phyloP scores from a whole-genome alignment of 75 land plant species.

The Isoetes taiwanensis region DNA sequence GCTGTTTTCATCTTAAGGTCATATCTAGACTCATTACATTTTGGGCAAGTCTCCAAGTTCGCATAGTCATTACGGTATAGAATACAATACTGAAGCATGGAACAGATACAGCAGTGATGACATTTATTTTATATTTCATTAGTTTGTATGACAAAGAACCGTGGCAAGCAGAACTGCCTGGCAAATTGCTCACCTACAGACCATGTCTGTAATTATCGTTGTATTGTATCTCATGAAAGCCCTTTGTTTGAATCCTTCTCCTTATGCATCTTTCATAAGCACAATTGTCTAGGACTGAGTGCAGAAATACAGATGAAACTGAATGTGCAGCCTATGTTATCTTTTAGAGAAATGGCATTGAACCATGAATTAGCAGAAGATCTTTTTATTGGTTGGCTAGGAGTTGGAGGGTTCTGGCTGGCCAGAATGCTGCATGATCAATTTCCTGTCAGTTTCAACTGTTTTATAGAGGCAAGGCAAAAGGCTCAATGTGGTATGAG shows the following conservation, averaged over 20 bases:
- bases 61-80: too few relatives aligned
- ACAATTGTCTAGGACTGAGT: slow-evolving; percentile 73
- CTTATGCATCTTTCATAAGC: slow-evolving; percentile 77
- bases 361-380: slow-evolving; percentile 78
- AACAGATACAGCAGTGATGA: slow-evolving; percentile 66
- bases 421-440: slow-evolving; percentile 96
- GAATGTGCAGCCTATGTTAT: slow-evolving; percentile 44
- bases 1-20: too few relatives aligned
- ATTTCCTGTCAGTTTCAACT: slow-evolving; percentile 90
- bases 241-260: slow-evolving; percentile 79
- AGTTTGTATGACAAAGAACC: slow-evolving; percentile 80
- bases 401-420: slow-evolving; percentile 93
- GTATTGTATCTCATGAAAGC: slow-evolving; percentile 89
- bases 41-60: too few relatives aligned
- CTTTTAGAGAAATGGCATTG: slow-evolving; percentile 45
- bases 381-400: slow-evolving; percentile 89
- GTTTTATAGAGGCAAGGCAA: slow-evolving; percentile 78
- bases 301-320: slow-evolving; percentile 71
- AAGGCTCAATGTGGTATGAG: slow-evolving; percentile 87
- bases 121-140: slow-evolving; percentile 58
- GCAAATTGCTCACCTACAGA: slow-evolving; percentile 76
- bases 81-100: too few relatives aligned
- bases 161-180: slow-evolving; percentile 59
- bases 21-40: too few relatives aligned
- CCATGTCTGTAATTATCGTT: slow-evolving; percentile 86